A percentile compares a stretch with the other conserved stretches of the same genome.
phyloP scores from a whole-genome alignment of 2,329 filamentous ascomycete genomes.

The Epichloe aotearoae region DNA sequence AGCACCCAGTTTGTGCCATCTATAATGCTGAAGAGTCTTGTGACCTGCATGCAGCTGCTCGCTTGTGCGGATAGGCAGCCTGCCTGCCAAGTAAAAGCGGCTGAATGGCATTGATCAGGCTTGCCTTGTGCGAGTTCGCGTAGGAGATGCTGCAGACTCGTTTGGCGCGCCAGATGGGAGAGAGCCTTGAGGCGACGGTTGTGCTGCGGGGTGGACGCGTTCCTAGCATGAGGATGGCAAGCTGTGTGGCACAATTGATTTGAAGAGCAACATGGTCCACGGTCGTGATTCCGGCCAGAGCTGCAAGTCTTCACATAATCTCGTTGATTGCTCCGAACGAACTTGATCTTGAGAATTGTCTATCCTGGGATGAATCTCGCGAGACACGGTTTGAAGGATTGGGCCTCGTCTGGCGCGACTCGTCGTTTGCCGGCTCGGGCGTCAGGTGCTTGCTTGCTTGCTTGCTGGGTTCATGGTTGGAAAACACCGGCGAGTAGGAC shows the following conservation, averaged over 20 bases:
- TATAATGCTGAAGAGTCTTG: no score
- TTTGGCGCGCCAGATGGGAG: slow-evolving; percentile 2
- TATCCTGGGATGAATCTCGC: slow-evolving; percentile 16
- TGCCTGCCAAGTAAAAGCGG: slow-evolving; percentile 39
- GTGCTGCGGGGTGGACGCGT: no score
- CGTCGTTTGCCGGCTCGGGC: slow-evolving; percentile 9
- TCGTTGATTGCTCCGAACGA: no score
- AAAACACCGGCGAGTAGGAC: slow-evolving; percentile 24
- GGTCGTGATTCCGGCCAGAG: no score
- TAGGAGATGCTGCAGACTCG: slow-evolving; percentile 37
- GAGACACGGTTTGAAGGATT: slow-evolving; percentile 8
- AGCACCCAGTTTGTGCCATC: no score
- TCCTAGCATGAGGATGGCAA: no score
- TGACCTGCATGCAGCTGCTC: no score
- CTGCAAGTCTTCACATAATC: no score
- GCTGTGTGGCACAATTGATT: no score
- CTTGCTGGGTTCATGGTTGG: slow-evolving; percentile 10
- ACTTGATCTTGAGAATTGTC: slow-evolving; percentile 13
- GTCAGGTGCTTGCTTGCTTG: slow-evolving; percentile 15
- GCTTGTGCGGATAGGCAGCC: slow-evolving; percentile 30
- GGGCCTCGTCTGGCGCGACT: not conserved
- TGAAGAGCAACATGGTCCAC: no score
- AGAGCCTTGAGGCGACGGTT: slow-evolving; percentile 13
- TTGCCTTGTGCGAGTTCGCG: slow-evolving; percentile 24
- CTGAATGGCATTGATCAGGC: slow-evolving; percentile 38